These are phyloP conservation scores for Aristolochia fimbriata DNA, from an alignment of 164 flowering plant genomes.

Conservation along the genomic window DNA sequence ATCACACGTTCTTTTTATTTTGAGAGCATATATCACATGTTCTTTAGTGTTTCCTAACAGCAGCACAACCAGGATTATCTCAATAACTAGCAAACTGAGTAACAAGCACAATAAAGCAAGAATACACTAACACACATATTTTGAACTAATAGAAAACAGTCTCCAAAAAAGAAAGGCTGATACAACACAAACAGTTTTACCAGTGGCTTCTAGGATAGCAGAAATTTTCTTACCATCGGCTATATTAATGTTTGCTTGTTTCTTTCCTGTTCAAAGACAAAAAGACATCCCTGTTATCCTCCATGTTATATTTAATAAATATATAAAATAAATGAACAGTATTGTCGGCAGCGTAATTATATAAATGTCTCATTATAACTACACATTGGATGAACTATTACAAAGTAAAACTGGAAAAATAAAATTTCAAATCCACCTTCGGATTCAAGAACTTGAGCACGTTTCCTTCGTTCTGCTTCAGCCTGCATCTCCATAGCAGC, in stretches of 20 bases:
- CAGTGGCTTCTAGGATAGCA: conserved; percentile 44
- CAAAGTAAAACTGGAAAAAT: neutral
- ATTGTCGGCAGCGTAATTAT: too few relatives aligned
- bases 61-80: too few relatives aligned
- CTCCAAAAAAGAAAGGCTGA: too few relatives aligned
- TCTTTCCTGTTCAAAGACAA: conserved; percentile 49
- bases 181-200: conserved; percentile 10
- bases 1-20: too few relatives aligned
- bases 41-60: too few relatives aligned
- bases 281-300: neutral
- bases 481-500: conserved; percentile 99
- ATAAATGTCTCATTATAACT: too few relatives aligned
- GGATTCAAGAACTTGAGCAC: conserved; percentile 90
- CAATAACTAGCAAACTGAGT: too few relatives aligned
- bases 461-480: conserved; percentile 90
- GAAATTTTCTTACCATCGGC: conserved; percentile 61
- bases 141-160: neutral
- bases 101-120: too few relatives aligned
- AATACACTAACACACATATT: neutral
- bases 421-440: conserved; percentile 37
- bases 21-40: too few relatives aligned
- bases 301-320: neutral
- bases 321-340: too few relatives aligned
- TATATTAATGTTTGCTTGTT: conserved; percentile 73
- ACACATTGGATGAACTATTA: neutral